These are phyloP conservation scores for Diaporthe destruens DNA, from an alignment of 2,329 filamentous ascomycete species.

Conservation along the genomic window DNA sequence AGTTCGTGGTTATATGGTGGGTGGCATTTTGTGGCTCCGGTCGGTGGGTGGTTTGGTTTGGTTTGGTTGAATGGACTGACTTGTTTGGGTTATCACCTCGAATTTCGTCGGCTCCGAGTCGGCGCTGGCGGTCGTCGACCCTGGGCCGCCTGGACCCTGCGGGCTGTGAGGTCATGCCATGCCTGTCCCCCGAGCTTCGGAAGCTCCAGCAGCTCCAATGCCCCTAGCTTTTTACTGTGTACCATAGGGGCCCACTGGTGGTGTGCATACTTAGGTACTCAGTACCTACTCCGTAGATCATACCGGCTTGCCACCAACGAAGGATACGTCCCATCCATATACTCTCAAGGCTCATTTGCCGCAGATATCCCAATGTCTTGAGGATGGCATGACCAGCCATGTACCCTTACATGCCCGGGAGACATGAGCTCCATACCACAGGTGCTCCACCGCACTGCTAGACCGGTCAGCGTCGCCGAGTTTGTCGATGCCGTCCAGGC, in stretches of 20 bases:
- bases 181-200: constrained; percentile 25
- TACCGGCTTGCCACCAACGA: neutral
- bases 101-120: constrained; percentile 33
- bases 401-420: constrained; percentile 48
- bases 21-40: constrained; percentile 32
- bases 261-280: no score
- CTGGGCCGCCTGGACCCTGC: neutral
- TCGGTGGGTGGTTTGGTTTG: no score
- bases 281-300: neutral
- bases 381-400: constrained; percentile 11
- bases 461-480: constrained; percentile 55
- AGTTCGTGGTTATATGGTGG: constrained; percentile 23
- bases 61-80: neutral
- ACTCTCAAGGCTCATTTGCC: neutral
- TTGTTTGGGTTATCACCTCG: neutral
- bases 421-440: constrained; percentile 55
- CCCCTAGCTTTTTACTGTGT: no score
- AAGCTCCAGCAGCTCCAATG: constrained; percentile 24
- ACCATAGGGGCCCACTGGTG: no score
- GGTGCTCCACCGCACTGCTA: constrained; percentile 55
- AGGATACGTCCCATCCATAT: neutral
- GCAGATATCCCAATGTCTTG: neutral
- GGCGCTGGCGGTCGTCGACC: constrained; percentile 18
- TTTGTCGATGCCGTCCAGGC: constrained; percentile 65
- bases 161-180: constrained; percentile 1